These are phyloP conservation scores for Castanospermum australe DNA, from an alignment of 306 rosid species.

Conservation along the genomic window DNA sequence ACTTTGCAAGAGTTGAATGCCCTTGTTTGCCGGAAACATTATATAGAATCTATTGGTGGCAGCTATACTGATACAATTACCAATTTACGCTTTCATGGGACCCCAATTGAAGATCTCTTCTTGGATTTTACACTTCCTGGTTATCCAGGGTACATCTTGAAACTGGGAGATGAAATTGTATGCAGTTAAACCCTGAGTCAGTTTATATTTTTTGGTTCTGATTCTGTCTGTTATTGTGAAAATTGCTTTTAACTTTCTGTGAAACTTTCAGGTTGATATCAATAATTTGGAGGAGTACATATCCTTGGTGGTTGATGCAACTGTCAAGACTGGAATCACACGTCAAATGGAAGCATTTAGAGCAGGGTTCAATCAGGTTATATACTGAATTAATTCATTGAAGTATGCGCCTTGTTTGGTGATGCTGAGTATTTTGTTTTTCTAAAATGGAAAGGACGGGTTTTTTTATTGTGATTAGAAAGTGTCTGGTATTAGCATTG, in stretches of 20 bases:
- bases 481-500: not conserved
- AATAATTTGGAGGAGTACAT: constrained; percentile 90
- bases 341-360: constrained; percentile 93
- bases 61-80: constrained; percentile 35
- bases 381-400: not conserved
- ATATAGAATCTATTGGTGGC: constrained; percentile 54
- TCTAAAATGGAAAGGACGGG: not conserved
- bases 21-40: constrained; percentile 69
- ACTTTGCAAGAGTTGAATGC: constrained; percentile 82
- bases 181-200: constrained; percentile 3
- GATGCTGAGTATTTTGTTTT: not conserved
- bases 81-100: constrained; percentile 62
- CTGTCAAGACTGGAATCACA: constrained; percentile 81
- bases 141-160: constrained; percentile 80
- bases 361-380: constrained; percentile 95
- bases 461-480: not conserved
- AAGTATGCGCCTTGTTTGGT: constrained; percentile 1
- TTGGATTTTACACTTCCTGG: constrained; percentile 95
- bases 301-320: constrained; percentile 78
- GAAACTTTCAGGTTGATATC: constrained; percentile 70
- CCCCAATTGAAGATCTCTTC: constrained; percentile 81
- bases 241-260: constrained; percentile 2
- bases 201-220: not conserved
- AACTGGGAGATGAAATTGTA: constrained; percentile 84
- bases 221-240: not conserved